These are phyloP conservation scores for Saccharum officinarum DNA, from an alignment of 176 grass and related monocot species.

Conservation along the genomic window DNA sequence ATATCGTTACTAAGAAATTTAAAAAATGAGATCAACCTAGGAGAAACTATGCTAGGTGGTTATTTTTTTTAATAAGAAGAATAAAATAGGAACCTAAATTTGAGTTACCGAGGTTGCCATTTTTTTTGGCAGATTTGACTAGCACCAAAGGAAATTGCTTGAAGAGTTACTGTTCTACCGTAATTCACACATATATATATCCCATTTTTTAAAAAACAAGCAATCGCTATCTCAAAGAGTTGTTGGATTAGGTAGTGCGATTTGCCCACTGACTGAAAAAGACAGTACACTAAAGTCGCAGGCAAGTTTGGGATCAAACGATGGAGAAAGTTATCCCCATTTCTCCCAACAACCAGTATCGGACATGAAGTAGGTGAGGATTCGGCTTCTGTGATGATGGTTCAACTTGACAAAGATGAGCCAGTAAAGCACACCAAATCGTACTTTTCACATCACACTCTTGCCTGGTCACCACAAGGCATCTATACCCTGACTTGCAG, in stretches of 20 bases:
- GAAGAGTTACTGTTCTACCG: not conserved
- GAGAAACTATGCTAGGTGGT: not conserved
- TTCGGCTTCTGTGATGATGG: not conserved
- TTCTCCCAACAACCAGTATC: constrained; percentile 17
- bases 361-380: constrained; percentile 23
- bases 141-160: not conserved
- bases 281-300: not conserved
- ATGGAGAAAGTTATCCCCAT: not conserved
- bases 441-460: not conserved
- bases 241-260: not conserved
- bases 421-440: not conserved
- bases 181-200: not conserved
- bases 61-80: not conserved
- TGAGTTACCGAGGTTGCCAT: too few species aligned
- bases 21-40: not conserved
- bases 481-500: not conserved
- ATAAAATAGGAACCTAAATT: not conserved
- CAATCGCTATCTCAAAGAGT: not conserved
- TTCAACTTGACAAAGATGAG: constrained; percentile 14
- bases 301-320: not conserved
- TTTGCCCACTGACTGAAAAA: constrained; percentile 18
- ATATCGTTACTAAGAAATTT: not conserved
- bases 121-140: too few species aligned
- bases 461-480: constrained; percentile 1
- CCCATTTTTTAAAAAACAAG: not conserved